phyloP scores from a whole-genome alignment of 305 asterid species.

The Euphrasia arctica region DNA sequence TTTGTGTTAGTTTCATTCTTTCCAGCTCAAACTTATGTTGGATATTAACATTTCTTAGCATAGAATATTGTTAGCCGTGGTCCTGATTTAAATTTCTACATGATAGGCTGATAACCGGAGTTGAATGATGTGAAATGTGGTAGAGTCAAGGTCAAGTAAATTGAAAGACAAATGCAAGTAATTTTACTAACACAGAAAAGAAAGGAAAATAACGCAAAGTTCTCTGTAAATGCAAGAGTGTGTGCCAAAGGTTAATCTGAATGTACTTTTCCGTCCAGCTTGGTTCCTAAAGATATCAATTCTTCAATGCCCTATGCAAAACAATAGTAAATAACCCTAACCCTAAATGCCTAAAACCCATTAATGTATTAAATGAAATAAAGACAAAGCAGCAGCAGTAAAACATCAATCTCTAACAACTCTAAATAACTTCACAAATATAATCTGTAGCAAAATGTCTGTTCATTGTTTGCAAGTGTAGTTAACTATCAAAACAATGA shows the following conservation, averaged over 20 bases:
- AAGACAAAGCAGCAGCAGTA: neutral
- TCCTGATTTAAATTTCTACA: neutral
- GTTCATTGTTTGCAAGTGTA: neutral
- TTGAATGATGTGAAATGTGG: neutral
- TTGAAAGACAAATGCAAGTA: neutral
- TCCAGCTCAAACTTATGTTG: neutral
- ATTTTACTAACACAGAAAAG: neutral
- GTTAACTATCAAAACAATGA: constrained; percentile 5
- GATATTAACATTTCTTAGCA: neutral
- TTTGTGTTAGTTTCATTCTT: constrained; percentile 19
- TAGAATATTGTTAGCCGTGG: neutral
- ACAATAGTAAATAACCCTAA: neutral
- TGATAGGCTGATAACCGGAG: neutral
- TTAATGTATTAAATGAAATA: too few species aligned
- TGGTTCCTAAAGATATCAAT: neutral
- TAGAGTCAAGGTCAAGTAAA: neutral
- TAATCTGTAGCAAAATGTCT: neutral
- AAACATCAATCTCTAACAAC: neutral
- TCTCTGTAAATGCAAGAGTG: neutral
- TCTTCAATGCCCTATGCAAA: too few species aligned
- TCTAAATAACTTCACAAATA: too few species aligned
- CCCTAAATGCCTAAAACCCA: neutral
- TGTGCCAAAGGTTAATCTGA: too few species aligned
- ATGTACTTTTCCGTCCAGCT: too few species aligned
- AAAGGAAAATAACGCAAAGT: neutral